phyloP scores from a whole-genome alignment of 2,329 filamentous ascomycete species.

The Colletotrichum paranaense region DNA sequence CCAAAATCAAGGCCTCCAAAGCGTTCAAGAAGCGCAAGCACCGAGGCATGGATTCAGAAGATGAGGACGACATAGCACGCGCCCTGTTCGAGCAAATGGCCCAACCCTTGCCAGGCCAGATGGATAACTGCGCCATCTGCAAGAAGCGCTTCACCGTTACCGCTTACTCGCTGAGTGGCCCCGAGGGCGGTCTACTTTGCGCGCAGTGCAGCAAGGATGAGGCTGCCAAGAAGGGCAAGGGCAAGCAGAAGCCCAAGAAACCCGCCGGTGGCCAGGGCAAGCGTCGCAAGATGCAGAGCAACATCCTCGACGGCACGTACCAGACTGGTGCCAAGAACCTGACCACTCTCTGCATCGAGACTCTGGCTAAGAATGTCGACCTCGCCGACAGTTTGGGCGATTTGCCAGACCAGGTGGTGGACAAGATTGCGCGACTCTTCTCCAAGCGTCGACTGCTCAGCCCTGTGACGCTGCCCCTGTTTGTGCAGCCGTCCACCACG shows the following conservation, averaged over 20 bases:
- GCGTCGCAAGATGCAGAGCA: slow-evolving; percentile 83
- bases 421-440: slow-evolving; percentile 69
- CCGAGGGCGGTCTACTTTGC: slow-evolving; percentile 88
- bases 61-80: slow-evolving; percentile 62
- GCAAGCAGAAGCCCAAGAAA: slow-evolving; percentile 47
- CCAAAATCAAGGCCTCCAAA: slow-evolving; percentile 73
- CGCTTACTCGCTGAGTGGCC: slow-evolving; percentile 84
- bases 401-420: slow-evolving; percentile 64
- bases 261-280: slow-evolving; percentile 62
- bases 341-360: slow-evolving; percentile 72
- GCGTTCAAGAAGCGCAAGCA: slow-evolving; percentile 65
- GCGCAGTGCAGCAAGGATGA: slow-evolving; percentile 78
- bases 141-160: slow-evolving; percentile 93
- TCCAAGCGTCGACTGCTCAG: slow-evolving; percentile 70
- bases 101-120: slow-evolving; percentile 80
- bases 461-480: slow-evolving; percentile 65
- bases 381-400: slow-evolving; percentile 72
- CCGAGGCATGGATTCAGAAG: slow-evolving; percentile 49
- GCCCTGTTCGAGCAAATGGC: slow-evolving; percentile 59
- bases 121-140: slow-evolving; percentile 89
- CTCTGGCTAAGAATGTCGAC: slow-evolving; percentile 70
- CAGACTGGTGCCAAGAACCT: slow-evolving; percentile 75
- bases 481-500: slow-evolving; percentile 63
- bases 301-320: slow-evolving; percentile 81
- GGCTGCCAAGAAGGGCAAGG: slow-evolving; percentile 56